phyloP scores from a whole-genome alignment of 148 eudicot genomes.

The Fagopyrum esculentum region DNA sequence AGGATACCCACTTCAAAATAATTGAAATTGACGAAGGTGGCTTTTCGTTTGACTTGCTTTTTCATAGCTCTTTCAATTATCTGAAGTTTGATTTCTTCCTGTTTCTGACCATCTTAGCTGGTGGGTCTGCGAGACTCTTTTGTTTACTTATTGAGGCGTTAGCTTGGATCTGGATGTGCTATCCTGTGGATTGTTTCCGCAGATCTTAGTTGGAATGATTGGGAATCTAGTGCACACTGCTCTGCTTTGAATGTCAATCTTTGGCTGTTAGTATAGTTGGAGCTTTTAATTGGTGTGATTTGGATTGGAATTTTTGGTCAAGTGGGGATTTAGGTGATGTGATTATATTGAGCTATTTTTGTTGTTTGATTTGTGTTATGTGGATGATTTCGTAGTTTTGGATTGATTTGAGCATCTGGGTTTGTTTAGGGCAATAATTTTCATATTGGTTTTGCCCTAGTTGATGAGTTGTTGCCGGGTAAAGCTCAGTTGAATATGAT shows the following conservation, averaged over 20 bases:
- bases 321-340: neutral
- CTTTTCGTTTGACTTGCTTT: slow-evolving; percentile 10
- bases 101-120: neutral
- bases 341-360: neutral
- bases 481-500: neutral
- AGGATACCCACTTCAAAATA: neutral
- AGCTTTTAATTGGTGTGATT: slow-evolving; percentile 3
- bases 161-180: slow-evolving; percentile 11
- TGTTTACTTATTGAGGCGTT: neutral
- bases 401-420: slow-evolving; percentile 9
- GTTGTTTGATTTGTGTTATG: neutral
- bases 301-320: neutral
- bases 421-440: neutral
- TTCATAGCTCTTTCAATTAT: neutral
- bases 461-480: neutral
- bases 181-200: neutral
- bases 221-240: slow-evolving; percentile 5
- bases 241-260: slow-evolving; percentile 4
- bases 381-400: neutral
- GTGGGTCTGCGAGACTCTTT: neutral
- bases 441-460: neutral
- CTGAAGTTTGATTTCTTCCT: neutral
- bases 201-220: slow-evolving; percentile 9
- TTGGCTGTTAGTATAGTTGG: neutral
- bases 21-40: slow-evolving; percentile 4